These are phyloP conservation scores for sunflower (Helianthus annuus) DNA, from an alignment of 129 eudicot species.

Conservation along the genomic window DNA sequence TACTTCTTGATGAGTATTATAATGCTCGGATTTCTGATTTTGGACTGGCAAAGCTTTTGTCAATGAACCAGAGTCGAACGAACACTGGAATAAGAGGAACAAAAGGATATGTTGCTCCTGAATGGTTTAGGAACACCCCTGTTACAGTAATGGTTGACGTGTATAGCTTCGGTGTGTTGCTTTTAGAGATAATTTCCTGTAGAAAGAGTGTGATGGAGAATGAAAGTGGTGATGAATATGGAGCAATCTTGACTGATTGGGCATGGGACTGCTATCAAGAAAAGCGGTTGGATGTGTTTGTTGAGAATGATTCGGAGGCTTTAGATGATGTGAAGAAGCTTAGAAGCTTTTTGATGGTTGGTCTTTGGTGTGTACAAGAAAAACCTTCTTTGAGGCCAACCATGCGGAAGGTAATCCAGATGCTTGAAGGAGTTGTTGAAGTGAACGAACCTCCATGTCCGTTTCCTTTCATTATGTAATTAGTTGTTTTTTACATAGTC, in stretches of 20 bases:
- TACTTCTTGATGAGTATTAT: background rate
- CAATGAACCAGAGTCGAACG: conserved; percentile 2
- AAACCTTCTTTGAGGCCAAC: conserved; percentile 43
- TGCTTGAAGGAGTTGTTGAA: conserved; percentile 45
- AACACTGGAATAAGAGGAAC: background rate
- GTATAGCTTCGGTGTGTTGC: background rate
- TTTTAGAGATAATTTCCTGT: background rate
- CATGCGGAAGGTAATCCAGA: conserved; percentile 33
- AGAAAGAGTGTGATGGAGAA: conserved; percentile 33
- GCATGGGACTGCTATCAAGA: conserved; percentile 33
- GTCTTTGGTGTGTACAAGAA: conserved; percentile 1
- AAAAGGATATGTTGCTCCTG: background rate
- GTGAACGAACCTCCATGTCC: conserved; percentile 40
- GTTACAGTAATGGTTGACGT: background rate
- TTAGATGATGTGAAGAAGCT: conserved; percentile 7
- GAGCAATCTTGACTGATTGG: conserved; percentile 29
- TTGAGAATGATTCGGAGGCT: background rate
- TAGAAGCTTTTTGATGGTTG: conserved; percentile 38
- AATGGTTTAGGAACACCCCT: conserved; percentile 3
- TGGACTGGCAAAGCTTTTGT: background rate
- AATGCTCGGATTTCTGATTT: background rate
- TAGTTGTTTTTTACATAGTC: background rate
- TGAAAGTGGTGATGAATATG: conserved; percentile 12
- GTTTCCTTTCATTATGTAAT: background rate
- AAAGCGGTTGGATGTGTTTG: conserved; percentile 1